Evolutionary conservation across 257 asterid genomes (phyloP), one percentile per base, ranked within the genome.

Genomic region (Ligustrum vulgare): DNA sequence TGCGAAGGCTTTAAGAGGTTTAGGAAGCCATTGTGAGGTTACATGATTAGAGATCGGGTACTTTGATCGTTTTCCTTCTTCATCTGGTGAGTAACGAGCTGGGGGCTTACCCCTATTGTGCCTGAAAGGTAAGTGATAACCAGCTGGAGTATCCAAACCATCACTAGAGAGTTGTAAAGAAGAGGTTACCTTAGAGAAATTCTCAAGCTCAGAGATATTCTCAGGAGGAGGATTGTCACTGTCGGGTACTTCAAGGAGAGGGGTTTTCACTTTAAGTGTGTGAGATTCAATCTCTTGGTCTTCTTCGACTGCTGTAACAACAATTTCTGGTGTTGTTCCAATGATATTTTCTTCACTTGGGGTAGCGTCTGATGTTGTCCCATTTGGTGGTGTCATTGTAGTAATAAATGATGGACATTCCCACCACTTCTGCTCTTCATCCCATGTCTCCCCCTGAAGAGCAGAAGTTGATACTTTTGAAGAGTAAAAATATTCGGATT

Each of bases 51-150:
- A 10, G 1, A 72, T 22, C 22, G 4, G 70, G 20, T 70, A 70
- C 12, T 43, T 43, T 4, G 60, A 39, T 18, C 10, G 7, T 11
- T 2, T 10, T 70, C 11, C 10, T 0, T 70, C 36, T 1, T 12
- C 8, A 12, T 70, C 22, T 3, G 62, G 77, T 0, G 56, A 62
- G 25, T 36, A 37, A 1, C 18, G 1, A 20, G 36, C 62, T 22
- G 77, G 63, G 2, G 20, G 37, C 18, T 37, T 70, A 8, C 63
- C 74, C 2, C 37, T 20, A 43, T 70, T 70, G 60, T 39, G 74
- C 34, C 5, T 43, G 37, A 35, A 18, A 70, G 74, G 39, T 70
- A 70, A 23, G 0, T 3, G 12, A 43, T 43, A 70, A 1, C 62
- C 28, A 5, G n/a, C 16, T 43, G 39, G 43, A n/a, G 39, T n/a